Percentiles rank a stretch among this genome's conserved stretches.
Evolutionary conservation across 1,139 yeast genomes (phyloP).

Genomic region (Saccharomyces hybrid): DNA sequence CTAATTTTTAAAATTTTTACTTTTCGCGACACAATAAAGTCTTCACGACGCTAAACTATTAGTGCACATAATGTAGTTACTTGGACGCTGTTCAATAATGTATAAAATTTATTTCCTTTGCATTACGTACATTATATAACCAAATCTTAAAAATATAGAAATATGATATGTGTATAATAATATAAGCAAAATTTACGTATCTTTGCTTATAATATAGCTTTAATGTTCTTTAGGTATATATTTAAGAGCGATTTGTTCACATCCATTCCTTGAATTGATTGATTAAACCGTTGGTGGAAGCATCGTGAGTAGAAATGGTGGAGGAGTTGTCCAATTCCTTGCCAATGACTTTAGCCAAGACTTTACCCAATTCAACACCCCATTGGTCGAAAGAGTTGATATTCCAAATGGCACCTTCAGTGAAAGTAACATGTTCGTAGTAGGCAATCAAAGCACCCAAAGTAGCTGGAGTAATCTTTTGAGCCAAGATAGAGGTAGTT

Average conservation of each 20-base stretch:
- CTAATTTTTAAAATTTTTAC: neutral
- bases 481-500: constrained; percentile 92
- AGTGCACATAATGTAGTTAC: neutral
- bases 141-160: neutral
- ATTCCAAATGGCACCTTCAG: constrained; percentile 99
- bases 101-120: neutral
- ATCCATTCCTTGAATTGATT: constrained; percentile 93
- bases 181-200: neutral
- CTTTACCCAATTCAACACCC: constrained; percentile 99
- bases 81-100: neutral
- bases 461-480: constrained; percentile 91
- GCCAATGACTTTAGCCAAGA: constrained; percentile 91
- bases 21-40: neutral
- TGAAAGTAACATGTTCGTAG: constrained; percentile 94
- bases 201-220: neutral
- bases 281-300: constrained; percentile 84
- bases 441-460: constrained; percentile 94
- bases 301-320: constrained; percentile 66
- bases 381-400: constrained; percentile 98
- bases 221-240: constrained; percentile 1
- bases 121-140: neutral
- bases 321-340: constrained; percentile 64
- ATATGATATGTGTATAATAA: neutral
- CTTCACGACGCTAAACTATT: neutral
- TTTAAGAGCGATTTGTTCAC: constrained; percentile 16